Percentiles rank a stretch among this genome's conserved stretches.
phyloP scores from a whole-genome alignment of 768 basidiomycete species.

The Dentipellis sp. region DNA sequence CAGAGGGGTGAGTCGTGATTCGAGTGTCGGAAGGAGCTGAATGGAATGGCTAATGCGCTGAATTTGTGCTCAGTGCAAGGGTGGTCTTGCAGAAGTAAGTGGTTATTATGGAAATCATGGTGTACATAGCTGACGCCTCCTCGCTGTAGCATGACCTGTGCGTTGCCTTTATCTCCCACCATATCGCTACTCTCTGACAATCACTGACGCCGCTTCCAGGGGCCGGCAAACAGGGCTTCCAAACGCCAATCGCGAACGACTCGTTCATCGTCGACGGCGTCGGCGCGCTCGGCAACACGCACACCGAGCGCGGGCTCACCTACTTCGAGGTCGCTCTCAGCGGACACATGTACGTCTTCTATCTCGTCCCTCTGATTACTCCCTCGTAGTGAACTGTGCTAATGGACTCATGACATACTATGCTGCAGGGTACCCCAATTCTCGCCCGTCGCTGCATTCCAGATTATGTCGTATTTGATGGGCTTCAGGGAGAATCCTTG shows the following conservation, averaged over 20 bases:
- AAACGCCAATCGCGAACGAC: conserved; percentile 53
- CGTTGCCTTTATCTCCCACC: not conserved
- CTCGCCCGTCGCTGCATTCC: conserved; percentile 55
- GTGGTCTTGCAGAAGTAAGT: conserved; percentile 30
- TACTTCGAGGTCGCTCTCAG: conserved; percentile 59
- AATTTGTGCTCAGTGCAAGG: conserved; percentile 16
- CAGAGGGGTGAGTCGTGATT: conserved; percentile 47
- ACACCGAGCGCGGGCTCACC: conserved; percentile 59
- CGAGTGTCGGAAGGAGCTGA: not conserved
- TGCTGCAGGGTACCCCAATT: conserved; percentile 52
- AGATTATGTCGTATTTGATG: conserved; percentile 61
- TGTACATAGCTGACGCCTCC: not conserved
- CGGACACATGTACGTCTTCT: conserved; percentile 59
- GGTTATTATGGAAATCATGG: too few relatives aligned
- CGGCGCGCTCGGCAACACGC: conserved; percentile 55
- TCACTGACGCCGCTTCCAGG: conserved; percentile 26
- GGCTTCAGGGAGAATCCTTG: conserved; percentile 46
- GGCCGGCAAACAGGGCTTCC: conserved; percentile 66
- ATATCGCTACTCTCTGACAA: not conserved
- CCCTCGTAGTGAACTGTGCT: not conserved
- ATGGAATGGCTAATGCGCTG: not conserved
- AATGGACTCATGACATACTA: not conserved
- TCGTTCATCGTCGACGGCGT: conserved; percentile 65
- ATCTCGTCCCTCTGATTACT: not conserved
- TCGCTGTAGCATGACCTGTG: conserved; percentile 9